Conservation (phyloP, 2,329 filamentous ascomycete species). For the Ceratocystis huliohia region DNA sequence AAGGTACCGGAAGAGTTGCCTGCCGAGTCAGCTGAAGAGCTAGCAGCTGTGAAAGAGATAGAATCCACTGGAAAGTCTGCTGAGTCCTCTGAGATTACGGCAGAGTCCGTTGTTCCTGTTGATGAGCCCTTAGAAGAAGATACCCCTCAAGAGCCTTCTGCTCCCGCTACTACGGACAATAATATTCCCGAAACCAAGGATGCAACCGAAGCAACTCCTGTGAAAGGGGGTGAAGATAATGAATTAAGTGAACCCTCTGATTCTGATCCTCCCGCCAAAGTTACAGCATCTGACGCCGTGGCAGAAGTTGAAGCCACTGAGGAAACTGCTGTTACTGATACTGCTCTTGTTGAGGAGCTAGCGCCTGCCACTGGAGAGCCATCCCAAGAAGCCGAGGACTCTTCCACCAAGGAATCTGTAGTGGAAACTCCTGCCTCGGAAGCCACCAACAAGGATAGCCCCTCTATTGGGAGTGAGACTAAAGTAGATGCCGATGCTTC, state of each 20-base stretch:
- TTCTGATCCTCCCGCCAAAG: not conserved
- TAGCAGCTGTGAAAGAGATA: constrained; percentile 21
- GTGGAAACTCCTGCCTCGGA: not conserved
- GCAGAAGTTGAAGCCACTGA: not conserved
- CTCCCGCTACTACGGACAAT: constrained; percentile 2
- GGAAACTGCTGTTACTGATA: not conserved
- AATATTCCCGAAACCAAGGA: constrained; percentile 16
- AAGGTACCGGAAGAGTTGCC: not conserved
- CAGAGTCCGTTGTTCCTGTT: constrained; percentile 22
- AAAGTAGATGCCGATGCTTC: not conserved
- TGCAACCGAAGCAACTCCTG: not conserved
- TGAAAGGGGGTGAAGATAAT: not conserved
- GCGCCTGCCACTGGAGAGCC: constrained; percentile 11
- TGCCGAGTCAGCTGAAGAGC: constrained; percentile 9
- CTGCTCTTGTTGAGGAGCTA: constrained; percentile 7
- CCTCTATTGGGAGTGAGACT: not conserved
- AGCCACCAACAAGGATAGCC: not conserved
- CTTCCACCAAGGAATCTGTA: not conserved
- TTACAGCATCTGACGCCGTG: not conserved
- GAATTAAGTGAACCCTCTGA: not conserved
- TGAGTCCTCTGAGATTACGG: not conserved
- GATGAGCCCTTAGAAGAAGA: constrained; percentile 2
- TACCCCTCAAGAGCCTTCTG: not conserved
- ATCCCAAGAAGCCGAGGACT: not conserved
- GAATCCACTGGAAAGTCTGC: constrained; percentile 2